A percentile compares a stretch with the other conserved stretches of the same genome.
phyloP scores from a whole-genome alignment of 257 asterid genomes.

The Craterostigma plantagineum region DNA sequence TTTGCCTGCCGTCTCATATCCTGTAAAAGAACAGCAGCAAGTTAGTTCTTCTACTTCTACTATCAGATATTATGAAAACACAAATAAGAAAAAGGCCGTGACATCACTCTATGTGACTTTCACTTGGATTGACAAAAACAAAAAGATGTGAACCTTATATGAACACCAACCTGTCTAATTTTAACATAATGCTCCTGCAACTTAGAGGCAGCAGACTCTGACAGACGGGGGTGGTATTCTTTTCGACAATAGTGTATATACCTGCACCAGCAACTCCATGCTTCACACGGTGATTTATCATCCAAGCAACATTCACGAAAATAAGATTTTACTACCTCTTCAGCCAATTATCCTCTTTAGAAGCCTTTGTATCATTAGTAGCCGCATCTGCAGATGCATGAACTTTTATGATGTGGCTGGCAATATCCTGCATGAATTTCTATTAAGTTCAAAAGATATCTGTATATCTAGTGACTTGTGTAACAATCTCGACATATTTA shows the following conservation, averaged over 20 bases:
- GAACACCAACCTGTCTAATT: conserved; percentile 70
- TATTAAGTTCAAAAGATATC: no score
- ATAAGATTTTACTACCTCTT: conserved; percentile 35
- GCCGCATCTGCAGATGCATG: conserved; percentile 88
- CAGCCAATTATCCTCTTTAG: conserved; percentile 89
- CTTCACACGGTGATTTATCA: conserved; percentile 6
- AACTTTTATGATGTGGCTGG: conserved; percentile 75
- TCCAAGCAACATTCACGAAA: background rate
- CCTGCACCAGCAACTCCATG: conserved; percentile 28
- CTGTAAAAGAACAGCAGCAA: conserved; percentile 18
- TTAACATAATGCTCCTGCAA: conserved; percentile 76
- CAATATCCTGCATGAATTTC: conserved; percentile 51
- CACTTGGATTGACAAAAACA: no score
- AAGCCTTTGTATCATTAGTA: conserved; percentile 30
- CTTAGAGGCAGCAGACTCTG: conserved; percentile 75
- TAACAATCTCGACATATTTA: no score
- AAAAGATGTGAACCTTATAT: background rate
- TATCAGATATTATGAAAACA: no score
- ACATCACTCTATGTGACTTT: no score
- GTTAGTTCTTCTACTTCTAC: no score
- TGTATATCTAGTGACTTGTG: no score
- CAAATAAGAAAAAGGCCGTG: no score
- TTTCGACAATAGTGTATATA: conserved; percentile 82
- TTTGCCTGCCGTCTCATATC: conserved; percentile 89
- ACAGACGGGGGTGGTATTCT: conserved; percentile 81